A percentile compares a stretch with the other conserved stretches of the same genome.
Evolutionary conservation across 805 yeast species (phyloP).

Genomic region (Ogataea angusta): DNA sequence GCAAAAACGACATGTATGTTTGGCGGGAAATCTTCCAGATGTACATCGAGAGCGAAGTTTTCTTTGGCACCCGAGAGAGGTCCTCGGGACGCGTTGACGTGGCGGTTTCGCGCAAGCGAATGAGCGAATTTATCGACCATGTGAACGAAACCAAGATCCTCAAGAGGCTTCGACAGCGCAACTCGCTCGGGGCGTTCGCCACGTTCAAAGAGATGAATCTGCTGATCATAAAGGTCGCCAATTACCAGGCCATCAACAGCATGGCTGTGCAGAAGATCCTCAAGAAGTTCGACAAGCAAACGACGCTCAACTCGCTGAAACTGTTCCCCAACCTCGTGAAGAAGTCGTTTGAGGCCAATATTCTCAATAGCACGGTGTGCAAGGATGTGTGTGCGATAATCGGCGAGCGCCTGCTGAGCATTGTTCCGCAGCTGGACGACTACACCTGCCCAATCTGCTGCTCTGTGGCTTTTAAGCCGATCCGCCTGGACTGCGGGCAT

Average conservation of each 20-base stretch:
- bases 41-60: slow-evolving; percentile 65
- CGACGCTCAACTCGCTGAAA: slow-evolving; percentile 47
- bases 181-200: slow-evolving; percentile 42
- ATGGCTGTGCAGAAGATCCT: slow-evolving; percentile 65
- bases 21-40: slow-evolving; percentile 70
- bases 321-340: slow-evolving; percentile 39
- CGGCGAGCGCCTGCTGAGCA: slow-evolving; percentile 47
- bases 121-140: slow-evolving; percentile 38
- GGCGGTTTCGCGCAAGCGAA: slow-evolving; percentile 44
- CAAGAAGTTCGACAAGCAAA: slow-evolving; percentile 74
- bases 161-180: slow-evolving; percentile 44
- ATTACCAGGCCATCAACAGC: slow-evolving; percentile 59
- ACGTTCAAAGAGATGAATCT: slow-evolving; percentile 52
- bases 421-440: slow-evolving; percentile 74
- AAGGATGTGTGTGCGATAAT: slow-evolving; percentile 54
- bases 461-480: slow-evolving; percentile 69
- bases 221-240: slow-evolving; percentile 51
- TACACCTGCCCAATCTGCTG: slow-evolving; percentile 73
- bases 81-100: slow-evolving; percentile 44
- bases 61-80: slow-evolving; percentile 43
- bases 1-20: slow-evolving; percentile 53
- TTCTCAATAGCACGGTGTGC: slow-evolving; percentile 40
- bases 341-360: slow-evolving; percentile 18
- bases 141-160: slow-evolving; percentile 38
- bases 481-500: slow-evolving; percentile 60